A percentile compares a stretch with the other conserved stretches of the same genome.
Evolutionary conservation across 2,329 filamentous ascomycete species (phyloP).

Genomic region (Emmonsiellopsis sp.): DNA sequence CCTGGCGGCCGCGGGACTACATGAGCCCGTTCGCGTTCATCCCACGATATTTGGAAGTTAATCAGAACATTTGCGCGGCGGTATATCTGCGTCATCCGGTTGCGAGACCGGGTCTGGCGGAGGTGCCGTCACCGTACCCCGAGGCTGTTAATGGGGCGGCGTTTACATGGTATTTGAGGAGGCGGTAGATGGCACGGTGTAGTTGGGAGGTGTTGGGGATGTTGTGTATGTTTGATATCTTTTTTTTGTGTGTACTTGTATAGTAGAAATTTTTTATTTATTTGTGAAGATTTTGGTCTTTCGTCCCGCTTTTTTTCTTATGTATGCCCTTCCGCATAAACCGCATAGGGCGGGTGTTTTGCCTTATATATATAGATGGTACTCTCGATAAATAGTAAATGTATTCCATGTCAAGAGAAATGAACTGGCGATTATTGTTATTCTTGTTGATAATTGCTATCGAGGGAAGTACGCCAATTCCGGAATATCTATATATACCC

Average conservation of each 20-base stretch:
- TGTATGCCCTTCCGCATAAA: no score
- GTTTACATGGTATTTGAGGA: slow-evolving; percentile 87
- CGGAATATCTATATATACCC: no score
- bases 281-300: not conserved
- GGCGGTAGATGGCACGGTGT: slow-evolving; percentile 46
- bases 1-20: slow-evolving; percentile 77
- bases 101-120: slow-evolving; percentile 67
- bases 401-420: no score
- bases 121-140: slow-evolving; percentile 75
- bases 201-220: no score
- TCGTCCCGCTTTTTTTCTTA: not conserved
- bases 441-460: no score
- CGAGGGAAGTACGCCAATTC: no score
- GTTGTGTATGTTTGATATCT: not conserved
- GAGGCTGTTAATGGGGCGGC: slow-evolving; percentile 65
- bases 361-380: no score
- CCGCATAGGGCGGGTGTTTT: no score
- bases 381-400: no score
- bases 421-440: no score
- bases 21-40: slow-evolving; percentile 94
- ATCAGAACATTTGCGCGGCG: slow-evolving; percentile 91
- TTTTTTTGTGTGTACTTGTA: not conserved
- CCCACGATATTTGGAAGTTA: slow-evolving; percentile 90
- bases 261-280: not conserved
- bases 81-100: slow-evolving; percentile 94